Base-by-base conservation (phyloP, 768 basidiomycete species). In the Termitomyces sp. region DNA sequence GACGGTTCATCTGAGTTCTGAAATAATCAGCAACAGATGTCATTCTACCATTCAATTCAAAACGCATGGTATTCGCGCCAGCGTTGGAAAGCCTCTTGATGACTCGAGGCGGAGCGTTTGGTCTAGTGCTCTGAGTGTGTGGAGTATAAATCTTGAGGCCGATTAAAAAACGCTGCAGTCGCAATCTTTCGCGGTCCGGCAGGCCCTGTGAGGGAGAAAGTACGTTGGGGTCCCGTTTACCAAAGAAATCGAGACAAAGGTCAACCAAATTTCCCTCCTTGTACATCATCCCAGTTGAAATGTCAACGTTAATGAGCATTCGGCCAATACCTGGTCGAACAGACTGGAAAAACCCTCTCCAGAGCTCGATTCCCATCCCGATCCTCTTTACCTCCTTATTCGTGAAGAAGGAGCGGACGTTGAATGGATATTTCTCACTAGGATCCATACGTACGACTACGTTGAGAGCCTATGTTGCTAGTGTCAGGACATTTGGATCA, bases 261-360 rank as follows among this genome's bases (percentile, higher is more conserved):
- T 73, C 67, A 52, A 88, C 70, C 2, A 92, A 73, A 0, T 75
- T 65, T 0, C 91, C 90, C 0, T 79, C 70, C 62, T 81, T 82
- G 66, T 85, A 91, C 85, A 92, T 88, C 27, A 84, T 79, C 0
- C 85, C 89, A 0, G 89, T 88, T 0, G 85, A 82, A 46, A 90
- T 88, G 59, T 92, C 90, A 60, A 92, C 77, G 56, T 91, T 92
- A 61, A 91, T 73, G 27, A 90, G 67, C 63, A 92, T 79, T 0
- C 73, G 72, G 0, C 83, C 83, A 17, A 84, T 76, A 0, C 80
- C 81, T 3, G 89, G 89, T 21, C 90, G 77, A 12, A 90, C 78
- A 0, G 86, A 88, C 65, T 91, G 90, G 70, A 92, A 91, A 54
- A 88, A 90, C 0, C 90, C 90, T 3, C 89, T 77, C 88, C 88